Evolutionary conservation across 2,329 filamentous ascomycete genomes (phyloP).

Genomic region (Fusarium sp.): DNA sequence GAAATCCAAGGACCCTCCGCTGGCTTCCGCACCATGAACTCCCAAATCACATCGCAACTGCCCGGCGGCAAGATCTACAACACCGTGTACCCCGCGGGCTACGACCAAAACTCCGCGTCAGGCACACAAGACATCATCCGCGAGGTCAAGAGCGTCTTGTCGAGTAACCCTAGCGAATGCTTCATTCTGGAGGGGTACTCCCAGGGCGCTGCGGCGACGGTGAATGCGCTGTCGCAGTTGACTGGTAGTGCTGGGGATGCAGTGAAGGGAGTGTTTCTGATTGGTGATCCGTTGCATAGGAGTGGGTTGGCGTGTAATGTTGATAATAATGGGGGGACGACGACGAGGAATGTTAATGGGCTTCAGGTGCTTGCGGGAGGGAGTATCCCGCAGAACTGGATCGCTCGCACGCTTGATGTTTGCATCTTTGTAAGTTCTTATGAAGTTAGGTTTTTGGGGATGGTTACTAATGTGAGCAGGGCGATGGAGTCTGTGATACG

Average conservation of each 20-base stretch:
- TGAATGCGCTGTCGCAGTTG: constrained; percentile 2
- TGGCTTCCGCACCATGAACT: constrained; percentile 19
- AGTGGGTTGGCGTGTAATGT: constrained; percentile 6
- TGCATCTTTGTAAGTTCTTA: constrained; percentile 4
- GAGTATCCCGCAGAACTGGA: constrained; percentile 2
- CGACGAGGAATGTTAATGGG: constrained; percentile 7
- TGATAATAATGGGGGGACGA: constrained; percentile 3
- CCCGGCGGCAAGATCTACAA: constrained; percentile 14
- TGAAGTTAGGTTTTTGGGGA: fast-evolving
- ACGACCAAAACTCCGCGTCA: not conserved
- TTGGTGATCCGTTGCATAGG: constrained; percentile 5
- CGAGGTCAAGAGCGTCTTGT: not conserved
- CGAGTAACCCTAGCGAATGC: constrained; percentile 1
- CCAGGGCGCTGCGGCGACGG: constrained; percentile 12
- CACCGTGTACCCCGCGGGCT: constrained; percentile 8
- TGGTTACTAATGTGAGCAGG: not conserved
- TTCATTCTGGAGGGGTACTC: constrained; percentile 12
- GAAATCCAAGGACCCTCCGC: constrained; percentile 1
- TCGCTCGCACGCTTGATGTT: constrained; percentile 4
- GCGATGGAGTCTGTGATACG: constrained; percentile 14
- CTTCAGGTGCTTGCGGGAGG: not conserved
- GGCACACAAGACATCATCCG: constrained; percentile 3
- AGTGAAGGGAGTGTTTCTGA: constrained; percentile 5
- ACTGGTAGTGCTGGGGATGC: constrained; percentile 2
- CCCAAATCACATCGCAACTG: not conserved